Evolutionary conservation across 78 protist species (phyloP).

Genomic region (Bodo saltans): DNA sequence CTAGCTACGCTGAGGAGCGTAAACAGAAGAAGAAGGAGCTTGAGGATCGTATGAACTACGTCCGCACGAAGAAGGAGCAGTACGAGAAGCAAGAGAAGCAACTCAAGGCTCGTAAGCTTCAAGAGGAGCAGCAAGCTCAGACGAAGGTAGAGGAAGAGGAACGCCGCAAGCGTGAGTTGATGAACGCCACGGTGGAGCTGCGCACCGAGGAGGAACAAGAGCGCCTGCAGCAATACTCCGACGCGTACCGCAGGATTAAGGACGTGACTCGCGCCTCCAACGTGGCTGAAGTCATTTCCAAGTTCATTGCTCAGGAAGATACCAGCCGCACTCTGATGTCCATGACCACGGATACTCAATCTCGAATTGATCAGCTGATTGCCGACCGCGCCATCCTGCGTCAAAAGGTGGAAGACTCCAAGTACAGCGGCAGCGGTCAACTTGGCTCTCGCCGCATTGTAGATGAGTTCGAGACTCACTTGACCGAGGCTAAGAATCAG

Average conservation of each 20-base stretch:
- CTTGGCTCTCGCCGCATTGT: conserved; percentile 36
- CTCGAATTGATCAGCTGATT: neutral
- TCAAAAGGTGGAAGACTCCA: conserved; percentile 43
- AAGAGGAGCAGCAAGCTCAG: conserved; percentile 1
- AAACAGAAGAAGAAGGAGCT: conserved; percentile 25
- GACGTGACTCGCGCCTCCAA: conserved; percentile 69
- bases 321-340: conserved; percentile 22
- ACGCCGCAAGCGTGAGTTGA: neutral
- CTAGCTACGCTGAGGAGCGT: conserved; percentile 40
- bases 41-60: conserved; percentile 26
- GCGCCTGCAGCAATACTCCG: conserved; percentile 46
- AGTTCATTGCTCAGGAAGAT: conserved; percentile 57
- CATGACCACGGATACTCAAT: conserved; percentile 13
- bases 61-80: conserved; percentile 31
- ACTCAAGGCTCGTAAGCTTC: neutral
- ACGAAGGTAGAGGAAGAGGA: neutral
- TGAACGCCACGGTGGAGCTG: neutral
- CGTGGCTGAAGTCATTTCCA: conserved; percentile 54
- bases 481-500: conserved; percentile 6
- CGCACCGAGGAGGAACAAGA: conserved; percentile 38
- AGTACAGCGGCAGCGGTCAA: conserved; percentile 40
- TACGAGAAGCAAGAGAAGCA: neutral
- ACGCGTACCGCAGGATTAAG: conserved; percentile 59
- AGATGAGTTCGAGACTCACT: conserved; percentile 42
- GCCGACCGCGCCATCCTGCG: neutral